phyloP scores from a whole-genome alignment of 225 moss, liverwort and hornwort genomes.

The Pseudisothecium myosuroides region DNA sequence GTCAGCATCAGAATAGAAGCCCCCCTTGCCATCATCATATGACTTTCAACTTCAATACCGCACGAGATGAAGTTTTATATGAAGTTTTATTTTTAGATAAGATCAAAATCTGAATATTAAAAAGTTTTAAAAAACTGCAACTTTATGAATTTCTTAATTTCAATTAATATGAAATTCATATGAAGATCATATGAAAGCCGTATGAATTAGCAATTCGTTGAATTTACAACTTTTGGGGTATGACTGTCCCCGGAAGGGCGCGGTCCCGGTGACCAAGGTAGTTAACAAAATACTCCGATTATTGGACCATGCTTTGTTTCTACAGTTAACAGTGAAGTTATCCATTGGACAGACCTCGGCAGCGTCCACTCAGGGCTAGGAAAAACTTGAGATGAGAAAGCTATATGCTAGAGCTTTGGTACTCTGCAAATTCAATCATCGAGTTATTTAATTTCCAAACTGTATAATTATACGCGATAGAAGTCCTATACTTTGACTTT shows the following conservation, averaged over 20 bases:
- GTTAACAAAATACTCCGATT: background rate
- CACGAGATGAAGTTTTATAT: background rate
- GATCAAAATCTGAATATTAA: background rate
- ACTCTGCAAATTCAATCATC: no score
- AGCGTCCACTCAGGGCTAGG: background rate
- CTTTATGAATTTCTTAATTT: background rate
- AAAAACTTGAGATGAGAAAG: background rate
- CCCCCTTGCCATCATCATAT: background rate
- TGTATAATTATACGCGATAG: background rate
- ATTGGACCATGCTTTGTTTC: background rate
- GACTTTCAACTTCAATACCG: background rate
- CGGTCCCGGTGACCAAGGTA: background rate
- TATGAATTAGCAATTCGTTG: background rate
- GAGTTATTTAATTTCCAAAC: background rate
- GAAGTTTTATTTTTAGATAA: background rate
- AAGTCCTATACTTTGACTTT: background rate
- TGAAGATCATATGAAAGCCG: background rate
- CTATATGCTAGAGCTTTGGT: background rate
- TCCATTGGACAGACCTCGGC: background rate
- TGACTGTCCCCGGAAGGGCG: background rate
- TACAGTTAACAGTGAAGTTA: background rate
- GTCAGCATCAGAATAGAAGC: background rate
- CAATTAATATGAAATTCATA: background rate
- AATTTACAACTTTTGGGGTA: background rate
- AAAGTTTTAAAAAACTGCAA: no score